Conservation (phyloP, 345 rosid species). For the Moricandia moricandioides region DNA sequence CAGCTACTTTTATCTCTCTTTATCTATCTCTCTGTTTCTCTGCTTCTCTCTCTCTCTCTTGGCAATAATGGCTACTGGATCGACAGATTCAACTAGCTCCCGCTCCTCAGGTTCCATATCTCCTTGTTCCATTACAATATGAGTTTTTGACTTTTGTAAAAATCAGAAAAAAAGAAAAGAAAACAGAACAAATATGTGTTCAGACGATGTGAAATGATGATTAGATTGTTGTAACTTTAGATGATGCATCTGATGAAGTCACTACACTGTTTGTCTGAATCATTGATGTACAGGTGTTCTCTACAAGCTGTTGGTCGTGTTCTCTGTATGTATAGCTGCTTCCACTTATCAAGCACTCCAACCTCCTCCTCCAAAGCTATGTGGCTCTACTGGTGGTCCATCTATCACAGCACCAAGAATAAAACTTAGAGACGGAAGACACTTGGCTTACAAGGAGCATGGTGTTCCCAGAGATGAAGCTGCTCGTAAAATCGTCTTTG, state of each 20-base stretch:
- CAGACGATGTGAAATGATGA: conserved; percentile 6
- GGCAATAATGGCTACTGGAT: conserved; percentile 22
- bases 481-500: conserved; percentile 42
- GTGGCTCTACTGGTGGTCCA: conserved; percentile 52
- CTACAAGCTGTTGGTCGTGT: conserved; percentile 37
- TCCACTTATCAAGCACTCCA: conserved; percentile 47
- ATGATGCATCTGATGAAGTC: not conserved
- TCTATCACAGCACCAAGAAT: conserved; percentile 54
- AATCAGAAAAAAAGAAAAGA: not conserved
- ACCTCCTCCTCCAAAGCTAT: conserved; percentile 49
- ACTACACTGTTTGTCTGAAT: not conserved
- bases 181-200: too few species aligned
- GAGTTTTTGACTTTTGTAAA: not conserved
- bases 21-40: not conserved
- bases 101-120: conserved; percentile 30
- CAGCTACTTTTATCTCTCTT: not conserved
- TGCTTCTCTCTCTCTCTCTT: conserved; percentile 6
- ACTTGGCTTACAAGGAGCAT: conserved; percentile 56
- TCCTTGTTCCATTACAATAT: not conserved
- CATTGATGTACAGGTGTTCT: conserved; percentile 38
- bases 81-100: conserved; percentile 18
- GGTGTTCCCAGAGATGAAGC: conserved; percentile 56
- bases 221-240: conserved; percentile 1
- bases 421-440: conserved; percentile 61
- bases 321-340: conserved; percentile 42